phyloP scores from a whole-genome alignment of 805 yeast species.

The Babjeviella inositovora region DNA sequence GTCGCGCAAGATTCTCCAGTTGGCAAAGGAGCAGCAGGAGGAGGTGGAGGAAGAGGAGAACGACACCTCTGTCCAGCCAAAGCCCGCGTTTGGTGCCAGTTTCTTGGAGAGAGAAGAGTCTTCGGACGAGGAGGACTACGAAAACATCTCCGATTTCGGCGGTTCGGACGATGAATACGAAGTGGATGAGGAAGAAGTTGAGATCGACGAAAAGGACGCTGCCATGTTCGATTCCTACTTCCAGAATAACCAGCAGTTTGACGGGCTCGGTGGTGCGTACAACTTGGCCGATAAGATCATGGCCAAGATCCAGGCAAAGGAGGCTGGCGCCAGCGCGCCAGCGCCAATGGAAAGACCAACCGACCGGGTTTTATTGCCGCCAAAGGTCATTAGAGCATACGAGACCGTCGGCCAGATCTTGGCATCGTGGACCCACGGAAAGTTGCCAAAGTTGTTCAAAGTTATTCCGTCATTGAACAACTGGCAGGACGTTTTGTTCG shows the following conservation, averaged over 20 bases:
- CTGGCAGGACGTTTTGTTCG: slow-evolving; percentile 92
- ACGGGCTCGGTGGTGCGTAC: slow-evolving; percentile 25
- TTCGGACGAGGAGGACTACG: slow-evolving; percentile 25
- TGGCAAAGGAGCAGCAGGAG: slow-evolving; percentile 88
- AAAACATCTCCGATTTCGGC: slow-evolving; percentile 32
- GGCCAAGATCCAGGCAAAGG: slow-evolving; percentile 76
- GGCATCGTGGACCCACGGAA: slow-evolving; percentile 86
- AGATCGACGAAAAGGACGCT: slow-evolving; percentile 67
- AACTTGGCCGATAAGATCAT: slow-evolving; percentile 86
- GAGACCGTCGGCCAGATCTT: slow-evolving; percentile 80
- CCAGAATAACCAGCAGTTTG: slow-evolving; percentile 17
- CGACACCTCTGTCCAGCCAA: slow-evolving; percentile 4
- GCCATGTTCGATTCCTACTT: slow-evolving; percentile 72
- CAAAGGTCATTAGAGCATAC: slow-evolving; percentile 91
- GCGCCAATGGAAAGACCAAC: slow-evolving; percentile 18
- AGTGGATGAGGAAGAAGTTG: slow-evolving; percentile 42
- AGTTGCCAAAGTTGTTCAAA: slow-evolving; percentile 90
- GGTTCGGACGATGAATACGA: slow-evolving; percentile 27
- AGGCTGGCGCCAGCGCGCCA: slow-evolving; percentile 13
- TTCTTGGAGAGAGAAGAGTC: slow-evolving; percentile 18
- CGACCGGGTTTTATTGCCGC: slow-evolving; percentile 81
- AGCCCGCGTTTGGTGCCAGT: slow-evolving; percentile 6
- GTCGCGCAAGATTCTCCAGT: slow-evolving; percentile 71
- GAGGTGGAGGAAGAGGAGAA: slow-evolving; percentile 66
- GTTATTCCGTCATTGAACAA: slow-evolving; percentile 84